Evolutionary conservation across 192 early-diverging fungal species (phyloP).

Genomic region (Radiomyces spectabilis): DNA sequence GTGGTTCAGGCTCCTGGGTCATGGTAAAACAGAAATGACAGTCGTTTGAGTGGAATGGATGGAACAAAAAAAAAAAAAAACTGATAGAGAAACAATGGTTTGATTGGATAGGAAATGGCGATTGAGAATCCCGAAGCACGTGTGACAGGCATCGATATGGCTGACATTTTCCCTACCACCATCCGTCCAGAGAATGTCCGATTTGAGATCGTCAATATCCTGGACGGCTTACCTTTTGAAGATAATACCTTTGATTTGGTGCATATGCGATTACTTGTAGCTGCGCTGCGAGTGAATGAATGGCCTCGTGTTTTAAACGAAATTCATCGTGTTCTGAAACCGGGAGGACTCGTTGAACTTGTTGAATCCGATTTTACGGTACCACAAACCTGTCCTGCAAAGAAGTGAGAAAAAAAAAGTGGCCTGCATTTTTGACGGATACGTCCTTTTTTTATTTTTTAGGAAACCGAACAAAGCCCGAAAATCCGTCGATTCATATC

Average conservation of each 20-base stretch:
- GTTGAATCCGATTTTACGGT: constrained; percentile 15
- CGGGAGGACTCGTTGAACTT: constrained; percentile 18
- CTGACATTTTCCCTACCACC: constrained; percentile 24
- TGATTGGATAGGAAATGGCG: constrained; percentile 24
- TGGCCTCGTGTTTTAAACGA: constrained; percentile 18
- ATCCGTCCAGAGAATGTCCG: constrained; percentile 29
- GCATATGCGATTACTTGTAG: constrained; percentile 19
- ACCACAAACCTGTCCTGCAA: background rate
- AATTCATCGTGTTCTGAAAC: constrained; percentile 17
- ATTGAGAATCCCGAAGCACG: constrained; percentile 17
- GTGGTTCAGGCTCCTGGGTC: constrained; percentile 32
- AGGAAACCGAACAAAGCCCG: background rate
- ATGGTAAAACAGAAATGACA: constrained; percentile 8
- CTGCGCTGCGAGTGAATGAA: constrained; percentile 8
- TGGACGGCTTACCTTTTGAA: constrained; percentile 16
- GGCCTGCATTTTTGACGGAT: background rate
- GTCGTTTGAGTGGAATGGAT: background rate
- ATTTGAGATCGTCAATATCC: constrained; percentile 16
- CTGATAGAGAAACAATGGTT: background rate
- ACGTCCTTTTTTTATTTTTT: background rate
- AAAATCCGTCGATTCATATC: background rate
- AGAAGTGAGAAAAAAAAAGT: background rate
- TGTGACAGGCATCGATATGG: constrained; percentile 28
- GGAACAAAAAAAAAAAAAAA: background rate
- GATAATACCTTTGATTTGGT: constrained; percentile 30